Percentiles rank a stretch among this genome's conserved stretches.
phyloP scores from a whole-genome alignment of 2,329 filamentous ascomycete genomes.

The Fusarium tuaranense region DNA sequence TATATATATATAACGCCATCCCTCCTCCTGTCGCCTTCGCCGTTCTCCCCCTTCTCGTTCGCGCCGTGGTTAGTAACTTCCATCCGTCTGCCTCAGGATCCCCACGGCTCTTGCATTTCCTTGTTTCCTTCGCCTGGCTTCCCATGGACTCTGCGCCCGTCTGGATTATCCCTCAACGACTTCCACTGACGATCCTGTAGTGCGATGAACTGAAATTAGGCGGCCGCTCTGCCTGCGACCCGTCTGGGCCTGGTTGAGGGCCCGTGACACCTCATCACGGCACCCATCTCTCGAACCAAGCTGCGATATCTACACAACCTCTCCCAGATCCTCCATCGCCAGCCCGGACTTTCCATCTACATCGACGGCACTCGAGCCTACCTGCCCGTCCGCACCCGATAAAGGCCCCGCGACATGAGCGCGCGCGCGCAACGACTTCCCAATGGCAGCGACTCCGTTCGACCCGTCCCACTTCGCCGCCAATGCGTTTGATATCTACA shows the following conservation, averaged over 20 bases:
- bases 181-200: constrained; percentile 33
- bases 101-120: neutral
- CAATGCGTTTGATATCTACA: constrained; percentile 68
- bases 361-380: constrained; percentile 20
- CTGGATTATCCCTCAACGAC: constrained; percentile 8
- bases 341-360: neutral
- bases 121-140: constrained; percentile 10
- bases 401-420: constrained; percentile 44
- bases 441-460: constrained; percentile 67
- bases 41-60: constrained; percentile 7
- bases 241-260: constrained; percentile 49
- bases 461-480: constrained; percentile 56
- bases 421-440: constrained; percentile 26
- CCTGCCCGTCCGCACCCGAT: constrained; percentile 9
- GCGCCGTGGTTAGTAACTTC: constrained; percentile 38
- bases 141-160: constrained; percentile 26
- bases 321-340: neutral
- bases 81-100: constrained; percentile 20
- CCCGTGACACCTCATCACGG: constrained; percentile 40
- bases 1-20: constrained; percentile 40
- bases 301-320: constrained; percentile 15
- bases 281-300: constrained; percentile 24
- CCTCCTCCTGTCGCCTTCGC: constrained; percentile 6
- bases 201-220: constrained; percentile 53
- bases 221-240: constrained; percentile 48